Evolutionary conservation across 2,329 filamentous ascomycete species (phyloP).

Genomic region (Microascus cirrosus): DNA sequence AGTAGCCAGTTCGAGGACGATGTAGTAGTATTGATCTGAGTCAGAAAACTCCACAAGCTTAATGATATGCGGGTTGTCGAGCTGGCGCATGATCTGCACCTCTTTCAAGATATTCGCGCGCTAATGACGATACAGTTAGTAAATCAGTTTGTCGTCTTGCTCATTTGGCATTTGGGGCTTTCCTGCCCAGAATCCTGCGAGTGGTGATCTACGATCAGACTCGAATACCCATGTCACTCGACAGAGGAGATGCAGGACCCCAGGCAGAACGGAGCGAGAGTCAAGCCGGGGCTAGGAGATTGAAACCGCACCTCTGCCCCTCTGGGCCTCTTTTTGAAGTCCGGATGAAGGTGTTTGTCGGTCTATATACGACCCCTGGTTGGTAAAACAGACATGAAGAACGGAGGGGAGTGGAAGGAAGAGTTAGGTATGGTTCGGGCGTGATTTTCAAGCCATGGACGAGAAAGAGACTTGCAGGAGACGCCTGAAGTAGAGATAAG

Average conservation of each 20-base stretch:
- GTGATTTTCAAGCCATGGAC: neutral
- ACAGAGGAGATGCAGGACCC: neutral
- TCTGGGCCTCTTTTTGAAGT: conserved; percentile 90
- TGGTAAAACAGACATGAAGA: conserved; percentile 31
- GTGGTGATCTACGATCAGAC: neutral
- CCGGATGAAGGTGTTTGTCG: conserved; percentile 86
- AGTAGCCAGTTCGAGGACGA: conserved; percentile 86
- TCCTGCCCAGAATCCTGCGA: neutral
- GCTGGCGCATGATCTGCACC: conserved; percentile 94
- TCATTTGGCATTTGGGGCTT: neutral
- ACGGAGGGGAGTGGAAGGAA: conserved; percentile 1
- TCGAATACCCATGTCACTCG: neutral
- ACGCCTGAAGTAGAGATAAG: neutral
- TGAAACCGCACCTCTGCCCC: conserved; percentile 83
- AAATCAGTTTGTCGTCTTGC: neutral
- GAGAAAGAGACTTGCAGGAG: conserved; percentile 6
- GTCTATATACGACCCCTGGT: conserved; percentile 52
- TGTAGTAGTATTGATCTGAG: conserved; percentile 92
- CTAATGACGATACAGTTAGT: conserved; percentile 34
- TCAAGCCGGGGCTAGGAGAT: conserved; percentile 10
- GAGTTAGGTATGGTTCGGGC: conserved; percentile 13
- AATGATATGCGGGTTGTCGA: conserved; percentile 94
- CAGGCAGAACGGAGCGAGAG: neutral
- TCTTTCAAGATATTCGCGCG: conserved; percentile 96
- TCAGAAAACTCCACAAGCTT: conserved; percentile 90